Base-by-base conservation (phyloP, 352 stramenopile genomes). In the Phytophthora pinifolia region DNA sequence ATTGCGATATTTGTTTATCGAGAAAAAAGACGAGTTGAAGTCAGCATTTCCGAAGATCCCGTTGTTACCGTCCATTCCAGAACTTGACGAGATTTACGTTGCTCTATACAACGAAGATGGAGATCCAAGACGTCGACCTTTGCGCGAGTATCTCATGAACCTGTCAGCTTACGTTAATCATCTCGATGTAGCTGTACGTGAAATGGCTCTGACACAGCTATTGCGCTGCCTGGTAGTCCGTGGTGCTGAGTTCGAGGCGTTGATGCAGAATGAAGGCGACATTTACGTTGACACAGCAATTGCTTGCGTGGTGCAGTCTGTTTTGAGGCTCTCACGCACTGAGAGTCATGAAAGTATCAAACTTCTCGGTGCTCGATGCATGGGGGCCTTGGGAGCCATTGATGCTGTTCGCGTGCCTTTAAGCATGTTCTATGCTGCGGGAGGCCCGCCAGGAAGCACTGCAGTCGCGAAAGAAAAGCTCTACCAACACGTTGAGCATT, bases 331-430 rank as follows among this genome's bases (percentile, higher is more conserved):
- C 37, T 79, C 79, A 9, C 71, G 71, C 9, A 83, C 70, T 1
- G 86, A 96, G 47, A 86, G 62, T 3, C 55, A 76, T 15, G 80
- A 87, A 46, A 62, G 34, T 8, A 83, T 89, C 38, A 90, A 92
- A 36, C 32, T 92, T 10, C 53, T 91, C 7, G 89, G 83, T 29
- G 76, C 83, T 27, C 74, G 85, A 9, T 91, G 80, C 30, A 62
- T 96, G 18, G 86, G 86, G 2, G 82, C 83, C 0, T 60, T 96
- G 13, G 83, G 86, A 7, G 86, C 86, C 22, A 86, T 96, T 45
- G 86, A 96, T 70, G 68, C 74, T 31, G 84, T 83, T 9, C 71
- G 84, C 13, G 83, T 96, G 39, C 86, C 83, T 17, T 46, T 88
- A 39, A 78, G 57, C 37, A 74, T 89, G 57, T 78, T 88, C 41